Conservation (phyloP, 257 asterid genomes). For the Cruciata laevipes region DNA sequence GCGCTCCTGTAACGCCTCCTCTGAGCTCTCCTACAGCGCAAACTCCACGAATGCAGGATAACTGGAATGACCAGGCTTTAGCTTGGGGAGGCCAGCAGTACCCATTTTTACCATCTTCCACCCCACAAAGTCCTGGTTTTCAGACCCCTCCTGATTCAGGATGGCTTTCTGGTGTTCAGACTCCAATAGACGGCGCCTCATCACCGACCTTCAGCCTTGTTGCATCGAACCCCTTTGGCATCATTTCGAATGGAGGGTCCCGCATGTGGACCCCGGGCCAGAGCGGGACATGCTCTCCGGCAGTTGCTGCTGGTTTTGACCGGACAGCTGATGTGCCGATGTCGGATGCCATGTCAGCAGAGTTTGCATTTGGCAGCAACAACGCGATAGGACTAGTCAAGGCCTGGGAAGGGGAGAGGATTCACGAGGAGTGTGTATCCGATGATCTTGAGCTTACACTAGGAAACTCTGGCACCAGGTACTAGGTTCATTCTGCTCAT, state of each 20-base stretch:
- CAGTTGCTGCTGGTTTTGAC: conserved; percentile 57
- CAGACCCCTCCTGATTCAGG: conserved; percentile 88
- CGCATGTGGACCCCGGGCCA: conserved; percentile 98
- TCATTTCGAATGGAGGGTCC: conserved; percentile 75
- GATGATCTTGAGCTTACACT: conserved; percentile 97
- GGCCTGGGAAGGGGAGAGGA: conserved; percentile 98
- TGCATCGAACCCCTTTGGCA: conserved; percentile 66
- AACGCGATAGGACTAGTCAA: conserved; percentile 65
- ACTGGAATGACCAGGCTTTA: conserved; percentile 63
- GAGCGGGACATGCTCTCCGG: conserved; percentile 96
- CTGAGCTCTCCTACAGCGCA: conserved; percentile 83
- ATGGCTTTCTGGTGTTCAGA: conserved; percentile 92
- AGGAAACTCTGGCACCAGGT: conserved; percentile 85
- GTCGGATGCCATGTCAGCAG: conserved; percentile 77
- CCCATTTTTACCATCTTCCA: conserved; percentile 66
- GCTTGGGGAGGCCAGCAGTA: conserved; percentile 64
- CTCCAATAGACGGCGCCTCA: conserved; percentile 77
- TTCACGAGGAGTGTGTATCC: conserved; percentile 84
- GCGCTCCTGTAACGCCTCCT: conserved; percentile 99
- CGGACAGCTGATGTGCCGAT: conserved; percentile 84
- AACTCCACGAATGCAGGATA: conserved; percentile 68
- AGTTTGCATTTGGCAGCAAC: conserved; percentile 83
- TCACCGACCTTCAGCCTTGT: conserved; percentile 94
- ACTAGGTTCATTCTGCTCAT: neutral
- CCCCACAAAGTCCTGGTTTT: conserved; percentile 75